phyloP scores from a whole-genome alignment of 306 rosid genomes.

The Casuarina glauca region DNA sequence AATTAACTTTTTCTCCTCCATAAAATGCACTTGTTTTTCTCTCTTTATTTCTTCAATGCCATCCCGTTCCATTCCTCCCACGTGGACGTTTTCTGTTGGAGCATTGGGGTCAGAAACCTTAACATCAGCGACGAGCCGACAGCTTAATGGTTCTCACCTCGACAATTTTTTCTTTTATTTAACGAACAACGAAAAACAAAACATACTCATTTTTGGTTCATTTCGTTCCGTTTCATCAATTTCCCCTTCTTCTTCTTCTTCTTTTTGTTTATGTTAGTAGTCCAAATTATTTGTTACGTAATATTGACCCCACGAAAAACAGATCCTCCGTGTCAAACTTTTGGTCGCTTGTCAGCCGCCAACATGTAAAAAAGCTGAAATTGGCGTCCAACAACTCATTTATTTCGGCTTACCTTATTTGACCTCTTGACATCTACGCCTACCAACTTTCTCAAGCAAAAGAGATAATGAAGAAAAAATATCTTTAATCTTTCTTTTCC shows the following conservation, averaged over 20 bases:
- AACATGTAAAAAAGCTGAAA: background rate
- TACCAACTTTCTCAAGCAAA: background rate
- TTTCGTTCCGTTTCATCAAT: no score
- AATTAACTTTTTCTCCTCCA: background rate
- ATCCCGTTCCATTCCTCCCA: background rate
- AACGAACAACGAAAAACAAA: no score
- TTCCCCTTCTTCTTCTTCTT: no score
- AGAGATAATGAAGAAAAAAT: background rate
- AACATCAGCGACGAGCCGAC: constrained; percentile 1
- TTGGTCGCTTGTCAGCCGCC: background rate
- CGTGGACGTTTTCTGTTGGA: background rate
- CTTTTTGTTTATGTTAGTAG: no score
- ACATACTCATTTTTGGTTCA: no score
- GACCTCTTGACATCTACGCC: background rate
- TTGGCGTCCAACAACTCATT: background rate
- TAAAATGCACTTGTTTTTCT: constrained; percentile 4
- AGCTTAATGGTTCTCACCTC: background rate
- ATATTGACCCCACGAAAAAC: background rate
- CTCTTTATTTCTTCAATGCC: constrained; percentile 19
- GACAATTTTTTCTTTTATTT: no score
- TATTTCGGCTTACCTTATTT: background rate
- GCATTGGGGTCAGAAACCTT: background rate
- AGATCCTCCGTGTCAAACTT: no score
- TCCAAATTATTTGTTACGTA: no score
- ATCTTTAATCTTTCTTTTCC: background rate